phyloP scores from a whole-genome alignment of 192 early-diverging fungal species.

The Linnemannia elongata region DNA sequence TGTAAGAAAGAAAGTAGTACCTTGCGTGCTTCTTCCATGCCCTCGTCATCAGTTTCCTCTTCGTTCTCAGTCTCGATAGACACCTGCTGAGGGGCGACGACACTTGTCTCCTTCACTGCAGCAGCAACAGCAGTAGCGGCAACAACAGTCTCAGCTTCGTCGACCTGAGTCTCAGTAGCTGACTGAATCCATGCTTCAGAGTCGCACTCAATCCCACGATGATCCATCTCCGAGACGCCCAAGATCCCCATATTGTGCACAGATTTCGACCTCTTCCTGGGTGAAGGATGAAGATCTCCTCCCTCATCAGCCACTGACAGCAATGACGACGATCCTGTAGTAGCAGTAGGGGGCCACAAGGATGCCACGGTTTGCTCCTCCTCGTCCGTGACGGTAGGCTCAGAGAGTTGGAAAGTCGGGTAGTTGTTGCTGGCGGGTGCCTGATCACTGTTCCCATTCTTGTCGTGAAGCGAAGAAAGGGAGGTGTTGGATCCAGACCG shows the following conservation, averaged over 20 bases:
- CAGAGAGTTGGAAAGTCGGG: not conserved
- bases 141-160: not conserved
- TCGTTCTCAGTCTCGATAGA: not conserved
- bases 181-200: not conserved
- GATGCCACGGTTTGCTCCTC: not conserved
- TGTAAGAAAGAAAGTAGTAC: not conserved
- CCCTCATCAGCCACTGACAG: not conserved
- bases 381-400: not conserved
- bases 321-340: not conserved
- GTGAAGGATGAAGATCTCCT: slow-evolving; percentile 1
- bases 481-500: not conserved
- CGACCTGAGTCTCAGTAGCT: not conserved
- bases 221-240: not conserved
- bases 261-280: slow-evolving; percentile 19
- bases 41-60: slow-evolving; percentile 16
- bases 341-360: not conserved
- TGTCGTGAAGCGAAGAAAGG: not conserved
- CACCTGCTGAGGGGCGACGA: not conserved
- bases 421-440: not conserved
- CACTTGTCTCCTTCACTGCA: not conserved
- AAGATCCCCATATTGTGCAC: not conserved
- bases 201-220: slow-evolving; percentile 9
- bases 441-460: not conserved
- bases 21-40: slow-evolving; percentile 32
- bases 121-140: not conserved